A percentile compares a stretch with the other conserved stretches of the same genome.
Evolutionary conservation across 805 yeast genomes (phyloP).

Genomic region (Candida glaebosa): DNA sequence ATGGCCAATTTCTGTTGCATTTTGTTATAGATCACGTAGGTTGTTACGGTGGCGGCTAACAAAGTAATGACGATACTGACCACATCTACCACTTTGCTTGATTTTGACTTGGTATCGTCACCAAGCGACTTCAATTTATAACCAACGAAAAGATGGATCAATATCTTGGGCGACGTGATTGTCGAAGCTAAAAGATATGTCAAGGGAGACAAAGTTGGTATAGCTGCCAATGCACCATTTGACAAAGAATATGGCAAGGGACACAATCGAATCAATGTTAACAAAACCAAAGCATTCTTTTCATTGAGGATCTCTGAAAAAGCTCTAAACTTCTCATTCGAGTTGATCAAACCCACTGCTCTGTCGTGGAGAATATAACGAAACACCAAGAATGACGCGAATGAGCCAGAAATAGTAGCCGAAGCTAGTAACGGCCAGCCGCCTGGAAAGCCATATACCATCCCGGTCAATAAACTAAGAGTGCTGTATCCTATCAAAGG

Average conservation of each 20-base stretch:
- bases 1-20: constrained; percentile 37
- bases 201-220: constrained; percentile 65
- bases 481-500: constrained; percentile 84
- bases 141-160: constrained; percentile 78
- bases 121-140: constrained; percentile 69
- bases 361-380: constrained; percentile 52
- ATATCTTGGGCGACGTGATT: constrained; percentile 75
- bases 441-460: constrained; percentile 72
- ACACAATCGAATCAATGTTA: constrained; percentile 75
- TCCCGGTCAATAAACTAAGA: constrained; percentile 65
- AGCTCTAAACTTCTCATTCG: constrained; percentile 67
- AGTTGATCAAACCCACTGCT: constrained; percentile 57
- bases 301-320: constrained; percentile 72
- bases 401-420: constrained; percentile 71
- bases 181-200: constrained; percentile 70
- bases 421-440: constrained; percentile 79
- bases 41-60: constrained; percentile 52
- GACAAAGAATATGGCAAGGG: constrained; percentile 92
- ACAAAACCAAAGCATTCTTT: constrained; percentile 56
- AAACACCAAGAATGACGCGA: constrained; percentile 67
- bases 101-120: constrained; percentile 44
- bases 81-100: constrained; percentile 58
- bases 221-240: constrained; percentile 88
- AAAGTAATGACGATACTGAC: constrained; percentile 58
- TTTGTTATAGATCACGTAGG: constrained; percentile 63